A percentile compares a stretch with the other conserved stretches of the same genome.
Evolutionary conservation across 2,329 filamentous ascomycete genomes (phyloP).

Genomic region (Neonectria faginata): DNA sequence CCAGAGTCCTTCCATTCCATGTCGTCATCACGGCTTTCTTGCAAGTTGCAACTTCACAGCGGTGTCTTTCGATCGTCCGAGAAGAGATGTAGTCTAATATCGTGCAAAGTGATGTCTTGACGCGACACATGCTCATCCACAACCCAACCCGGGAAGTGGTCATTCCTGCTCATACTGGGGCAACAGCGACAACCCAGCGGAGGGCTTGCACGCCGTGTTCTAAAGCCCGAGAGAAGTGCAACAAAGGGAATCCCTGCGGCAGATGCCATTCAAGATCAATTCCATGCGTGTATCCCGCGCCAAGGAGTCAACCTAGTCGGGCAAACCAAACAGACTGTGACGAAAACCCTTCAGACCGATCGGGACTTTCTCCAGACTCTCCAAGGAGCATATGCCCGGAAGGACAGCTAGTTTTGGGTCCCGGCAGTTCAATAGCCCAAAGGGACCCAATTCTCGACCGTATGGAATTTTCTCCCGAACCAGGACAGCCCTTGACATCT

Average conservation of each 20-base stretch:
- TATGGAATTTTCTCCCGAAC: neutral
- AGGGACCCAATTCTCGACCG: neutral
- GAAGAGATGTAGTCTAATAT: neutral
- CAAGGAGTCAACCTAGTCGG: neutral
- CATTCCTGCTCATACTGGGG: neutral
- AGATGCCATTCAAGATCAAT: conserved; percentile 27
- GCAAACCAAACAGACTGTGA: neutral
- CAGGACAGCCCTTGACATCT: neutral
- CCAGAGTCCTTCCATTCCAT: neutral
- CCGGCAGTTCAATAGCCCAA: neutral
- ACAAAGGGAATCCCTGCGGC: conserved; percentile 24
- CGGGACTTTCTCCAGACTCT: conserved; percentile 3
- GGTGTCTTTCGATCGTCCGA: neutral
- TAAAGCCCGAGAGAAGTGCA: conserved; percentile 34
- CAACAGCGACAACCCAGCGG: neutral
- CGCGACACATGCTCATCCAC: conserved; percentile 5
- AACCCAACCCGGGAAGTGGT: neutral
- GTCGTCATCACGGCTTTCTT: neutral
- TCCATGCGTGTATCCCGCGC: conserved; percentile 22
- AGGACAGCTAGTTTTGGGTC: neutral
- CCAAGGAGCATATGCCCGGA: conserved; percentile 3
- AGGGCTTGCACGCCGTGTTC: conserved; percentile 24
- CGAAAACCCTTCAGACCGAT: conserved; percentile 3
- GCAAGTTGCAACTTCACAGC: neutral
- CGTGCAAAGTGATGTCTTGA: conserved; percentile 15